These are phyloP conservation scores for Sclerotinia spermophila DNA, from an alignment of 2,329 filamentous ascomycete genomes.

Conservation along the genomic window DNA sequence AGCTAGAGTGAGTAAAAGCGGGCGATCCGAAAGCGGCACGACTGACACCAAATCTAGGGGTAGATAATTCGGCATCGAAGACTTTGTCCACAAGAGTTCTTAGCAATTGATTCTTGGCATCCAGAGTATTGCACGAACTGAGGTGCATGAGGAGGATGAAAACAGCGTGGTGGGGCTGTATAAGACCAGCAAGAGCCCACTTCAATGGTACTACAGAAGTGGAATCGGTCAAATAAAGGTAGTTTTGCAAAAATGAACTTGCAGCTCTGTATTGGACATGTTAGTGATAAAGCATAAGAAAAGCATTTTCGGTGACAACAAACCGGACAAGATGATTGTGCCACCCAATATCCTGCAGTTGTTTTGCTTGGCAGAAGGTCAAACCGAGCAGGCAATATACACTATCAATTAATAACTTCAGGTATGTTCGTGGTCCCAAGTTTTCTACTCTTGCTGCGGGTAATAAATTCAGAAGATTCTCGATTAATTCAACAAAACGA, in stretches of 20 bases:
- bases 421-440: neutral
- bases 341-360: neutral
- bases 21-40: neutral
- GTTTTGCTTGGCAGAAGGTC: neutral
- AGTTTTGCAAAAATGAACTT: conserved; percentile 11
- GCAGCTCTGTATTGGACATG: neutral
- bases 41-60: too few species aligned
- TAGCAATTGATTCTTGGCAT: neutral
- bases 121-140: conserved; percentile 5
- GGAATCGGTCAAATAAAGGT: neutral
- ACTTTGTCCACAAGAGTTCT: neutral
- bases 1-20: neutral
- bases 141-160: conserved; percentile 21
- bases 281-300: neutral
- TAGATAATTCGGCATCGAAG: neutral
- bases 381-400: neutral
- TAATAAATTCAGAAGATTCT: neutral
- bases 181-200: conserved; percentile 9
- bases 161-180: conserved; percentile 17
- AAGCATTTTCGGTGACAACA: neutral
- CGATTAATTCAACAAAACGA: neutral
- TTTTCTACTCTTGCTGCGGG: neutral
- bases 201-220: neutral
- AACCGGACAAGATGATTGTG: neutral
- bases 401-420: neutral